phyloP scores from a whole-genome alignment of 1,284 basidiomycete genomes.

The Retiboletus fuscus region DNA sequence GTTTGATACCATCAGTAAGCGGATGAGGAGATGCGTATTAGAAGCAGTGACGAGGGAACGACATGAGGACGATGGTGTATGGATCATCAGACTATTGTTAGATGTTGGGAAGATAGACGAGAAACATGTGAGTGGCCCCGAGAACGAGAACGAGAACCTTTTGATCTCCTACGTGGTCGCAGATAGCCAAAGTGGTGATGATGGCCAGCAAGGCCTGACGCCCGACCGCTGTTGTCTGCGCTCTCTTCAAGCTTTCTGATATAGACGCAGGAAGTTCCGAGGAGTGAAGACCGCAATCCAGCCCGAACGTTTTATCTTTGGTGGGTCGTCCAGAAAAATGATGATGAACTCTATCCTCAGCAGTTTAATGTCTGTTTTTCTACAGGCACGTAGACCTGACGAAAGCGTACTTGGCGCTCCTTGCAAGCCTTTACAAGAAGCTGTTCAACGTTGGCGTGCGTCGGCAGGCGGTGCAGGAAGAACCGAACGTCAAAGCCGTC shows the following conservation, averaged over 20 bases:
- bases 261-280: slow-evolving; percentile 91
- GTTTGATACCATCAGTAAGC: slow-evolving; percentile 80
- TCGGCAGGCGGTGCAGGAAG: slow-evolving; percentile 76
- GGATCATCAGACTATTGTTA: slow-evolving; percentile 85
- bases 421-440: slow-evolving; percentile 87
- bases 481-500: slow-evolving; percentile 72
- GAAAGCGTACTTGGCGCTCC: slow-evolving; percentile 82
- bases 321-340: slow-evolving; percentile 55
- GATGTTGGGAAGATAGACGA: slow-evolving; percentile 97
- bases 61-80: slow-evolving; percentile 87
- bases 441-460: slow-evolving; percentile 85
- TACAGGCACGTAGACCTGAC: slow-evolving; percentile 84
- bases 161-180: slow-evolving; percentile 22
- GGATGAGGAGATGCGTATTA: slow-evolving; percentile 79
- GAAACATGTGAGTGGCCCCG: slow-evolving; percentile 65
- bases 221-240: slow-evolving; percentile 83
- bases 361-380: not conserved
- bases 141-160: not conserved
- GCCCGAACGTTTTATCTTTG: slow-evolving; percentile 90
- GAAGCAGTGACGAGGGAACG: slow-evolving; percentile 86
- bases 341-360: not conserved
- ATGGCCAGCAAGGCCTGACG: slow-evolving; percentile 87
- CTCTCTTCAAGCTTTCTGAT: slow-evolving; percentile 85
- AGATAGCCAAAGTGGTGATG: slow-evolving; percentile 95
- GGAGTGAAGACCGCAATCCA: slow-evolving; percentile 87